Conservation (phyloP, 2,329 filamentous ascomycete genomes). For the Rhynchosporium agropyri region DNA sequence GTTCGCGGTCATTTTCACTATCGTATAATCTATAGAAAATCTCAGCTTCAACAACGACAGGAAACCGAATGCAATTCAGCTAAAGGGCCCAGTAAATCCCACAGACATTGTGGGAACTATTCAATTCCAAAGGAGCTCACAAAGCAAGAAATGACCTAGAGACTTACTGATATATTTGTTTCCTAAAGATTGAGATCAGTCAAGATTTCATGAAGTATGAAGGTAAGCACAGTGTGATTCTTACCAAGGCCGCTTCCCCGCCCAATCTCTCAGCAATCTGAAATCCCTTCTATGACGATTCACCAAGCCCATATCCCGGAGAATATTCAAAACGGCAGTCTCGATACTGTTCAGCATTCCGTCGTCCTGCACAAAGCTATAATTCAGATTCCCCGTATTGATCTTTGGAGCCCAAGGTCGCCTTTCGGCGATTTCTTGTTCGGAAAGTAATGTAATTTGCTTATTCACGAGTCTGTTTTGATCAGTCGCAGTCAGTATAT, state of each 20-base stretch:
- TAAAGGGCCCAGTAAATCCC: no score
- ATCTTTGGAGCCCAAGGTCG: neutral
- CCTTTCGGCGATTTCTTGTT: conserved; percentile 9
- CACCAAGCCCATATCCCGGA: conserved; percentile 18
- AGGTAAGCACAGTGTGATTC: neutral
- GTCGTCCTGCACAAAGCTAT: neutral
- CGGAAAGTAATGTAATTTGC: conserved; percentile 24
- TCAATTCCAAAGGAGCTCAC: neutral
- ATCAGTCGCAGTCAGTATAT: neutral
- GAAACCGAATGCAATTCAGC: no score
- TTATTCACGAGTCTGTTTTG: conserved; percentile 29
- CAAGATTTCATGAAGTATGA: no score
- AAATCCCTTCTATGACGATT: conserved; percentile 27
- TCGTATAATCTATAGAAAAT: neutral
- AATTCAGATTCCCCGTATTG: neutral
- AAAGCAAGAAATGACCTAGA: neutral
- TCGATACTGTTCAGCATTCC: neutral
- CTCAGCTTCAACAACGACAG: neutral
- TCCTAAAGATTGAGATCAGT: conserved; percentile 13
- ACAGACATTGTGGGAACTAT: no score
- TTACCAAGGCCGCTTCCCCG: conserved; percentile 29
- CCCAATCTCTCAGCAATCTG: conserved; percentile 29
- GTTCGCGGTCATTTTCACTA: neutral
- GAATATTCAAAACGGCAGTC: conserved; percentile 7
- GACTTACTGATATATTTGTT: conserved; percentile 20